Evolutionary conservation across 2,329 filamentous ascomycete genomes (phyloP).

Genomic region (Trichoderma oligosporum): DNA sequence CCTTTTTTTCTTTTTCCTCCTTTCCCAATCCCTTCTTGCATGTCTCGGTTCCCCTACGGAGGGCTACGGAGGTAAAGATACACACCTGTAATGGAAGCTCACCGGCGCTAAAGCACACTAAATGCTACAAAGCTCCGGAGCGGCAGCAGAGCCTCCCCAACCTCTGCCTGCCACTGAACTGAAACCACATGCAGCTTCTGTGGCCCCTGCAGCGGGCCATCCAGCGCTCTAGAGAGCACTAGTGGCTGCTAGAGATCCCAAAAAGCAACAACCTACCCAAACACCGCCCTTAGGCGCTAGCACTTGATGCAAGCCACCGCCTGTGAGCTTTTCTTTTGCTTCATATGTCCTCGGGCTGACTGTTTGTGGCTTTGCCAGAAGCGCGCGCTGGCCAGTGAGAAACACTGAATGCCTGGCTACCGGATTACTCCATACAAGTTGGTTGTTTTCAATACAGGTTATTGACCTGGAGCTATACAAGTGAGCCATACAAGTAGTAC

Average conservation of each 20-base stretch:
- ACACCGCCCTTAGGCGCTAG: too few species aligned
- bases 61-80: not conserved
- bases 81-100: not conserved
- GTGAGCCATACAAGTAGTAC: too few species aligned
- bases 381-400: slow-evolving; percentile 5
- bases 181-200: not conserved
- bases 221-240: not conserved
- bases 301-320: not conserved
- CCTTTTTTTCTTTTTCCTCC: not conserved
- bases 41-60: not conserved
- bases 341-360: not conserved
- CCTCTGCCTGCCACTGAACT: slow-evolving; percentile 10
- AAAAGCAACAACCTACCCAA: too few species aligned
- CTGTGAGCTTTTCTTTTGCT: too few species aligned
- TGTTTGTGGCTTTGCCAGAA: not conserved
- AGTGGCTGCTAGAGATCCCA: slow-evolving; percentile 1
- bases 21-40: not conserved
- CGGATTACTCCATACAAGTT: too few species aligned
- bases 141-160: not conserved
- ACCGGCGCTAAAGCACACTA: not conserved
- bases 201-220: slow-evolving; percentile 4
- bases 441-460: too few species aligned
- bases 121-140: not conserved
- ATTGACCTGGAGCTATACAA: too few species aligned
- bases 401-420: not conserved